Evolutionary conservation across 345 rosid genomes (phyloP), one percentile per base, ranked within the genome.

Genomic region (Nephelium lappaceum): DNA sequence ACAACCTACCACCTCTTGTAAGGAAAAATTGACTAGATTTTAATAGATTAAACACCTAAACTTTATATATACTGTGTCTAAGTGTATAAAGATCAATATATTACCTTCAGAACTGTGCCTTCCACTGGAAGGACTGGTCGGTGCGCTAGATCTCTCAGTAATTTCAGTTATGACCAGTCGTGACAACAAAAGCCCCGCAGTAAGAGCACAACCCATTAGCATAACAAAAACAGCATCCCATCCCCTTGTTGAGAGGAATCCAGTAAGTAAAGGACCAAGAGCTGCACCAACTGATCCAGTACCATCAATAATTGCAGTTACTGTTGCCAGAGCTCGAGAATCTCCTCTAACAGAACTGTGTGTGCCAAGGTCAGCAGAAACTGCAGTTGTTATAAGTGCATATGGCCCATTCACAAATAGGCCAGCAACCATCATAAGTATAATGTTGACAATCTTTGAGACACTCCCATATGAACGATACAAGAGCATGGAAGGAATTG

Each of bases 341-440:
- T 93, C 91, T 36, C 97, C 98, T 81, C 84, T 92, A 4, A 93
- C 84, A 72, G 94, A 93, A 82, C 88, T 86, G 85, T 95, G 99
- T 0, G 99, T 95, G 14, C 99, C 99, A 15, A 95, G 97, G 83
- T 95, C 99, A 1, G 95, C 95, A 4, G 99, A 95, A 67, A 95
- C 99, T 16, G 99, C 97, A 36, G 99, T 95, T 6, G 99, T 95
- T 85, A 95, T 93, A 45, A 95, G 96, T 2, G 99, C 96, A n/a
- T 95, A 93, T 14, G 98, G 99, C 39, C 98, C 99, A 7, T 93
- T 95, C 71, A 95, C 82, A 25, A 95, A 93, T 64, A 95, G 88
- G 73, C 98, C 99, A 71, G 90, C 88, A 43, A 92, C 73, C 91
- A 95, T 91, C 99, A 95, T 95, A 74, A 95, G 96, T 31, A 86